phyloP scores from a whole-genome alignment of 441 rosid genomes.

The Biscutella laevigata region DNA sequence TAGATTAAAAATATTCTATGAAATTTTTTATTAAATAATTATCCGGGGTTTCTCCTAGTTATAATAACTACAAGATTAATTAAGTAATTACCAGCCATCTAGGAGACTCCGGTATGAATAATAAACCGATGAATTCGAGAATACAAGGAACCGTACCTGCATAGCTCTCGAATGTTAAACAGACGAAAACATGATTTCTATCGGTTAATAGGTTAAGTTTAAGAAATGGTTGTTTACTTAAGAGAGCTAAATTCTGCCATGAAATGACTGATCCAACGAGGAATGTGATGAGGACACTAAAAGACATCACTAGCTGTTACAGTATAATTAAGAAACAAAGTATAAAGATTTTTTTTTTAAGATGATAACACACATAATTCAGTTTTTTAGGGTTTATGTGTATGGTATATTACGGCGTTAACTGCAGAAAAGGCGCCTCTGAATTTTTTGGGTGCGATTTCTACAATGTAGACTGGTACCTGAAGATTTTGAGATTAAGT shows the following conservation, averaged over 20 bases:
- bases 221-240: too few relatives aligned
- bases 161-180: too few relatives aligned
- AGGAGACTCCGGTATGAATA: conserved; percentile 59
- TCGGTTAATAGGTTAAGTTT: too few relatives aligned
- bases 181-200: too few relatives aligned
- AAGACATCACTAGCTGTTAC: conserved; percentile 36
- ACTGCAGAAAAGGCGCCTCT: conserved; percentile 49
- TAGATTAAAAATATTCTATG: too few relatives aligned
- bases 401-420: conserved; percentile 23
- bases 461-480: conserved; percentile 64
- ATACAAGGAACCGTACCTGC: conserved; percentile 44
- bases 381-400: not conserved
- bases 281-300: conserved; percentile 35
- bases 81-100: conserved; percentile 55
- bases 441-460: conserved; percentile 51
- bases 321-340: too few relatives aligned
- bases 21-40: too few relatives aligned
- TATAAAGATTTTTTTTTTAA: too few relatives aligned
- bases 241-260: conserved; percentile 53
- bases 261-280: conserved; percentile 39
- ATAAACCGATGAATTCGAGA: conserved; percentile 38
- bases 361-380: too few relatives aligned
- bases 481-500: not conserved
- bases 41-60: too few relatives aligned
- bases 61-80: too few relatives aligned